Percentiles rank a stretch among this genome's conserved stretches.
Evolutionary conservation across 345 rosid species (phyloP).

Genomic region (Carallia brachiata): DNA sequence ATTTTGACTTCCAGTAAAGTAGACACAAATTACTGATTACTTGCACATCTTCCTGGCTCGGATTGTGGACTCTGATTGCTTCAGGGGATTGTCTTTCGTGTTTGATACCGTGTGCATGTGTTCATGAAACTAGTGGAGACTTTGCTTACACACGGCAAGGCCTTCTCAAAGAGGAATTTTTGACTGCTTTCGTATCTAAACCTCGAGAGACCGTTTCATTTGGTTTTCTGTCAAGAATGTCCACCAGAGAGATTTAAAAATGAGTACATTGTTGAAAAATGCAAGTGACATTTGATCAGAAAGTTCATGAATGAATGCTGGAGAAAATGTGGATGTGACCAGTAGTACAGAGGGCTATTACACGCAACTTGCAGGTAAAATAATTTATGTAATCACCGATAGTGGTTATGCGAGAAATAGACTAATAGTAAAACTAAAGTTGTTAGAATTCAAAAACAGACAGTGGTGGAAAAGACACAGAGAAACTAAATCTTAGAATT

Average conservation of each 20-base stretch:
- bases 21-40: constrained; percentile 30
- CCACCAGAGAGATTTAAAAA: constrained; percentile 58
- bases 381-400: not conserved
- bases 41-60: constrained; percentile 65
- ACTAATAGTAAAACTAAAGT: too few relatives aligned
- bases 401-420: not conserved
- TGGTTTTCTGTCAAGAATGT: constrained; percentile 63
- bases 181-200: constrained; percentile 41
- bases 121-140: constrained; percentile 81
- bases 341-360: constrained; percentile 74
- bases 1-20: too few relatives aligned
- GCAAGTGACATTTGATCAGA: constrained; percentile 78
- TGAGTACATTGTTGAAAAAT: constrained; percentile 27
- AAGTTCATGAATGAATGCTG: constrained; percentile 93
- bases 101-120: constrained; percentile 64
- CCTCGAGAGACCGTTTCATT: constrained; percentile 31
- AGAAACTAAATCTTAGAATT: too few relatives aligned
- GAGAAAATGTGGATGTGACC: constrained; percentile 80
- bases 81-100: constrained; percentile 67
- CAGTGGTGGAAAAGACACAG: too few relatives aligned
- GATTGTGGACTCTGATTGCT: constrained; percentile 66
- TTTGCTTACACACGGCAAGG: constrained; percentile 73
- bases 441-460: too few relatives aligned
- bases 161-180: constrained; percentile 52
- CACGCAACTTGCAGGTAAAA: constrained; percentile 61